Base-by-base conservation (phyloP, 2,329 filamentous ascomycete species). In the Achaetomium macrosporum region DNA sequence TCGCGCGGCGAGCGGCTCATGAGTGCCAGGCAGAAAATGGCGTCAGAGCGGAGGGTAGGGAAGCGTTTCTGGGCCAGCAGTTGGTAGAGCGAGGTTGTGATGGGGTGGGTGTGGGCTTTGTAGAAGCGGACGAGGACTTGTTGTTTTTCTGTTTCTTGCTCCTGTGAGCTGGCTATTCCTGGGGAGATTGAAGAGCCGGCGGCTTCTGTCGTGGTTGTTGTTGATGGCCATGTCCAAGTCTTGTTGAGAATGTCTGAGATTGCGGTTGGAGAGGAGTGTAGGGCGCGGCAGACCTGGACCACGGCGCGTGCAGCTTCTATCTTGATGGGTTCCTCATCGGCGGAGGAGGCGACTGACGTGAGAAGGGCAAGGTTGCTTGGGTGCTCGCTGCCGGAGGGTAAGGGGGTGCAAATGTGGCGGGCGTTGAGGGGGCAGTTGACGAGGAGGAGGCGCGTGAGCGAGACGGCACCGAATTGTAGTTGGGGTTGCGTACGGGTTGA, bases 1-100 rank as follows among this genome's bases (percentile, higher is more conserved):
- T 78, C 74, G 1, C 62, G 51, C 4, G 45, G 1, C 1, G 75
- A 74, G 29, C 79, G 73, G 39, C 75, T 74, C 73, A 84, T 79
- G 33, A 85, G 72, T 2, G 82, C 82, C 47, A 83, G 73, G 6
- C 82, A 75, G 57, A 85, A 84, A 75, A 81, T 80, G 2, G 76
- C 73, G 62, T 85, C 82, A 37, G 79, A 82, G 16, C 78, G 73
- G 2, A 85, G 69, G 2, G 76, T 71, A 0, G 80, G 78, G 73
- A 81, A 85, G 57, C 80, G 82, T 3, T 66, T 68, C 61, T 85
- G 82, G 2, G 71, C 74, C 20, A 82, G 69, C 25, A 85, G 72
- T 59, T 76, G 79, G 1, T 72, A 63, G 7, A 85, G 69, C 0
- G 74, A 68, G 8, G 67, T 62, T 13, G 66, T 60, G 12, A 82